phyloP scores from a whole-genome alignment of 2,329 filamentous ascomycete genomes.

The Pseudogymnoascus sp. region DNA sequence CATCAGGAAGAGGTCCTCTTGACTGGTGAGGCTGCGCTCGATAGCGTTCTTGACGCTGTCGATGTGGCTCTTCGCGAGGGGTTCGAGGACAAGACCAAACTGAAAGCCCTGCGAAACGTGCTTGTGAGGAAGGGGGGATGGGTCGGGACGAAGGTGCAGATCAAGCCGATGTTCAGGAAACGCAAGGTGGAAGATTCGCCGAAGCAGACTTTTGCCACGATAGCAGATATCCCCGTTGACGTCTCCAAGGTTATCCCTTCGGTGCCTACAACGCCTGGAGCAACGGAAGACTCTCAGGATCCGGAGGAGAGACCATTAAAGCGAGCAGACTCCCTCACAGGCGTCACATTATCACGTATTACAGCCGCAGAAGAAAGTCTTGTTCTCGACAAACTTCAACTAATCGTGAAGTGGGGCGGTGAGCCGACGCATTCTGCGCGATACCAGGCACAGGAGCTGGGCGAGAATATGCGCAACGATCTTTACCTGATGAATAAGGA shows the following conservation, averaged over 20 bases:
- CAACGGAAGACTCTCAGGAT: conserved; percentile 15
- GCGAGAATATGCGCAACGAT: conserved; percentile 93
- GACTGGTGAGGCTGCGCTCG: conserved; percentile 81
- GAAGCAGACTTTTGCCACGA: conserved; percentile 10
- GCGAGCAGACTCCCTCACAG: conserved; percentile 78
- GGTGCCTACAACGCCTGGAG: background rate
- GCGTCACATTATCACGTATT: conserved; percentile 85
- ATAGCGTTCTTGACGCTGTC: conserved; percentile 83
- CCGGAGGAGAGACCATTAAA: conserved; percentile 42
- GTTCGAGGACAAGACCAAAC: conserved; percentile 77
- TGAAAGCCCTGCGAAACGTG: conserved; percentile 78
- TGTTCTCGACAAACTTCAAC: conserved; percentile 88
- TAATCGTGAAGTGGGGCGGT: conserved; percentile 98
- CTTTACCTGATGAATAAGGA: conserved; percentile 87
- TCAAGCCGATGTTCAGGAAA: conserved; percentile 98
- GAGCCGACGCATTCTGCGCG: conserved; percentile 95
- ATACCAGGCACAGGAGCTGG: conserved; percentile 92
- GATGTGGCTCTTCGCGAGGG: conserved; percentile 69
- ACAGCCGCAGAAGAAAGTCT: conserved; percentile 89
- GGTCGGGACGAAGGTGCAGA: conserved; percentile 96
- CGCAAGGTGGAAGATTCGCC: conserved; percentile 57
- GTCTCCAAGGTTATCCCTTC: background rate
- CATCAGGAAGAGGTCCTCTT: conserved; percentile 94
- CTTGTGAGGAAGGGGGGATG: conserved; percentile 87
- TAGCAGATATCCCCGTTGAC: conserved; percentile 1